These are phyloP conservation scores for Bothriochloa decipiens DNA, from an alignment of 176 grass and related monocot genomes.

Conservation along the genomic window DNA sequence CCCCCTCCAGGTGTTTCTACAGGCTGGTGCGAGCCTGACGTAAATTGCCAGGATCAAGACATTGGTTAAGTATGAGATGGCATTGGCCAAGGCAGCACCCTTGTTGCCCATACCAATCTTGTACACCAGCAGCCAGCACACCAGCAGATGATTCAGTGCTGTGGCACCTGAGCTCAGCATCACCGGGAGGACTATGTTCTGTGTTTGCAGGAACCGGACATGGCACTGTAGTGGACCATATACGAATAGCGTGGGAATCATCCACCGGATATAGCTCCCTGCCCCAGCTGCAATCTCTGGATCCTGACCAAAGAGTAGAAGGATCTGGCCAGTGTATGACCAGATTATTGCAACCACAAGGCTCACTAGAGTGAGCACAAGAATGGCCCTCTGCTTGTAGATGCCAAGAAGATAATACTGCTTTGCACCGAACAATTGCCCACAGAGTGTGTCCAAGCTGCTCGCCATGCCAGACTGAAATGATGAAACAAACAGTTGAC, in stretches of 20 bases:
- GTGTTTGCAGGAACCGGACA: conserved; percentile 69
- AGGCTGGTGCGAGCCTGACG: conserved; percentile 55
- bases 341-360: conserved; percentile 55
- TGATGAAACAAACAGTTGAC: neutral
- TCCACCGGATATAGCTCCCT: conserved; percentile 68
- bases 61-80: conserved; percentile 62
- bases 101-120: conserved; percentile 60
- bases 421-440: conserved; percentile 78
- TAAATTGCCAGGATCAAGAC: conserved; percentile 52
- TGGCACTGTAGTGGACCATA: conserved; percentile 67
- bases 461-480: conserved; percentile 53
- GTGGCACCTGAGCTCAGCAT: conserved; percentile 69
- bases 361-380: conserved; percentile 62
- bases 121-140: conserved; percentile 86
- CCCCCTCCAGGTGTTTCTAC: conserved; percentile 57
- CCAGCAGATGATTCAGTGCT: conserved; percentile 54
- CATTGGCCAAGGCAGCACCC: conserved; percentile 64
- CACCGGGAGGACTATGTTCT: conserved; percentile 69
- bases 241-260: conserved; percentile 66
- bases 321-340: conserved; percentile 61
- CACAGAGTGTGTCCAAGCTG: conserved; percentile 66
- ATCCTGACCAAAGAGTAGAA: conserved; percentile 71
- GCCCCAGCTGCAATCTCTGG: conserved; percentile 66
- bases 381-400: conserved; percentile 73
- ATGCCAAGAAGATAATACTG: conserved; percentile 65